Evolutionary conservation across 1,139 yeast genomes (phyloP), one percentile per base, ranked within the genome.

Genomic region (Sugiyamaella neomexicana): DNA sequence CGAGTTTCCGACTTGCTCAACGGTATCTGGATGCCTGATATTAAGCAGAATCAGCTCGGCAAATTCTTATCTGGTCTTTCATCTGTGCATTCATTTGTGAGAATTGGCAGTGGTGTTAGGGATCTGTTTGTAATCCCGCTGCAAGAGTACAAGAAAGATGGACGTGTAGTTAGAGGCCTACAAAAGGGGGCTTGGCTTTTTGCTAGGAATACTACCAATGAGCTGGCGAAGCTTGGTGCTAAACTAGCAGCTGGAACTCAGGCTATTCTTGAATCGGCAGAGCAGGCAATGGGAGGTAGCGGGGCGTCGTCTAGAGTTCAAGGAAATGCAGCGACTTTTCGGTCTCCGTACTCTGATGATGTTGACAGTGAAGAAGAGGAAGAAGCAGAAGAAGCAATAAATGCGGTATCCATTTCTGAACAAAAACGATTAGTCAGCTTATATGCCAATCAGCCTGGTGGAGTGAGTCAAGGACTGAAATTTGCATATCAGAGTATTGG

Each of bases 191-290:
- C 95, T 0, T 71, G 75, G 47, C 78, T 83, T n/a, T 89, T 93
- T 71, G 84, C 93, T 1, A 83, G 80, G 62, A 84, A 86, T 9
- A 86, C 98, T 0, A 82, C 96, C 1, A 86, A 85, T 56, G 97
- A 91, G 68, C 70, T 91, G 38, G 75, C 91, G 43, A 85, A 85
- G 62, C 74, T 93, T 51, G 97, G 97, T 0, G 95, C 88, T 0
- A 89, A 86, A 63, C 68, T 91, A 37, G 95, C 96, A 1, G 86
- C 91, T 3, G 97, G 97, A 0, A 89, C 97, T 0, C 97, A 90
- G 66, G 83, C 84, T 0, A 70, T 89, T 8, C 72, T 91, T 50
- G 97, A 90, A 62, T 82, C 80, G 56, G 86, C 95, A 0, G 98
- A 91, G 66, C 86, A 82, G 58, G 78, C 79, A 3, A 72, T 87